phyloP scores from a whole-genome alignment of 2,329 filamentous ascomycete species.

The Diplodia seriata region DNA sequence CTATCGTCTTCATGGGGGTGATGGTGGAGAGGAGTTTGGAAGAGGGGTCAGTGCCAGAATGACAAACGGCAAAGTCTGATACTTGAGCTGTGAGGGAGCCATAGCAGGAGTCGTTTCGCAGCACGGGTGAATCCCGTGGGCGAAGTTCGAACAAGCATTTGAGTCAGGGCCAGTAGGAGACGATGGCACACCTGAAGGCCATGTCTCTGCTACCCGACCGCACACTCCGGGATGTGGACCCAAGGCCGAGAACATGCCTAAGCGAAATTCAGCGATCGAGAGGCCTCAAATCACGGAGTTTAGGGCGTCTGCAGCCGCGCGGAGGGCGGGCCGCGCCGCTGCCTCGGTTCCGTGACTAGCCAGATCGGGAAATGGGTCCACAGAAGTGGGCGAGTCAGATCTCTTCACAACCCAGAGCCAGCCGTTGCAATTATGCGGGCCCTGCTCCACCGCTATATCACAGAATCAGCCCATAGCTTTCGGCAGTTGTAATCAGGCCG shows the following conservation, averaged over 20 bases:
- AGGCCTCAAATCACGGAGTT: not conserved
- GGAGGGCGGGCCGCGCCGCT: conserved; percentile 20
- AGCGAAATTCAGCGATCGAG: not conserved
- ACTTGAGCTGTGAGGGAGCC: not conserved
- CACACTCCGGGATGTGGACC: not conserved
- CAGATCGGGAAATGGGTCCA: conserved; percentile 9
- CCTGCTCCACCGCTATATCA: conserved; percentile 6
- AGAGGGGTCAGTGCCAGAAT: not conserved
- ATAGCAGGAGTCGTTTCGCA: not conserved
- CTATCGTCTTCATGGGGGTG: conserved; percentile 22
- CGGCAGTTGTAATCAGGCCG: conserved; percentile 16
- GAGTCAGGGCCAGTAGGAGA: not conserved
- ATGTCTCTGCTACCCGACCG: not conserved
- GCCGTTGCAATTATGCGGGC: conserved; percentile 1
- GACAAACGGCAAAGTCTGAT: not conserved
- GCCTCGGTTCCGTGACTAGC: not conserved
- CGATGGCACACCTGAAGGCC: not conserved
- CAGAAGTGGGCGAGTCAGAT: conserved; percentile 10
- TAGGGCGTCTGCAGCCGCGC: conserved; percentile 7
- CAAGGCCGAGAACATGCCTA: not conserved
- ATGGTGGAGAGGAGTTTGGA: not conserved
- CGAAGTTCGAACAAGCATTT: not conserved
- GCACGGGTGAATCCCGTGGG: not conserved
- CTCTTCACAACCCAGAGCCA: not conserved
- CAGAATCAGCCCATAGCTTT: conserved; percentile 11